Percentiles rank a stretch among this genome's conserved stretches.
phyloP scores from a whole-genome alignment of 495 filamentous ascomycete genomes.

The Daldinia caldariorum region DNA sequence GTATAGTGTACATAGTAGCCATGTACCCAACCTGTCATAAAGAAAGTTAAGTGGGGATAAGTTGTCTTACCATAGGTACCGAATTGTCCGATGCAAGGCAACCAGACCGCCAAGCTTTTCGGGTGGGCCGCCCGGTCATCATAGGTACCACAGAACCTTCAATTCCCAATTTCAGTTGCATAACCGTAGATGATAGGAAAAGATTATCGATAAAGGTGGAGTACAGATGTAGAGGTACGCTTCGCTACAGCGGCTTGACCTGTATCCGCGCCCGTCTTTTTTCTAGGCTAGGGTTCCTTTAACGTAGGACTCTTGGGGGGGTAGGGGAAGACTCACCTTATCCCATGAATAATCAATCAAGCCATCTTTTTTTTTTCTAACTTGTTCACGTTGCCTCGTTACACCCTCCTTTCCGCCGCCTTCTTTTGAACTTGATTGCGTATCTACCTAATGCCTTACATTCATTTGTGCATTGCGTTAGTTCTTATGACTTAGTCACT shows the following conservation, averaged over 20 bases:
- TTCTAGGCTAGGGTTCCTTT: too few species aligned
- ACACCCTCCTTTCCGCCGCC: conserved; percentile 18
- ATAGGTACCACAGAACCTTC: conserved; percentile 13
- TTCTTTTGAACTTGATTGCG: conserved; percentile 6
- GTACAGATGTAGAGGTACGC: too few species aligned
- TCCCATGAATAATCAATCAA: conserved; percentile 20
- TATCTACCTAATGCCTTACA: too few species aligned
- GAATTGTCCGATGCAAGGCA: conserved; percentile 43
- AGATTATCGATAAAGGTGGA: too few species aligned
- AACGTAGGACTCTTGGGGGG: not conserved
- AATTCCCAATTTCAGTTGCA: not conserved
- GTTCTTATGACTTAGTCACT: conserved; percentile 12
- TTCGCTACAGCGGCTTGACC: too few species aligned
- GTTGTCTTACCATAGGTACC: conserved; percentile 8
- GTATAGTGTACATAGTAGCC: too few species aligned
- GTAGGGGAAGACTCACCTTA: not conserved
- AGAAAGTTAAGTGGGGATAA: conserved; percentile 16
- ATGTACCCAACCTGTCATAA: conserved; percentile 1
- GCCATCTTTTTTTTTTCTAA: conserved; percentile 9
- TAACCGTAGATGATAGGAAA: too few species aligned
- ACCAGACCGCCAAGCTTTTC: conserved; percentile 17
- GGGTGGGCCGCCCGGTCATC: conserved; percentile 4
- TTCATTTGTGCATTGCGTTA: conserved; percentile 40
- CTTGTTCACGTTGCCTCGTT: conserved; percentile 21
- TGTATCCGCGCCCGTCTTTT: not conserved